Base-by-base conservation (phyloP, 805 yeast species). In the Saccharomycopsis fermentans region DNA sequence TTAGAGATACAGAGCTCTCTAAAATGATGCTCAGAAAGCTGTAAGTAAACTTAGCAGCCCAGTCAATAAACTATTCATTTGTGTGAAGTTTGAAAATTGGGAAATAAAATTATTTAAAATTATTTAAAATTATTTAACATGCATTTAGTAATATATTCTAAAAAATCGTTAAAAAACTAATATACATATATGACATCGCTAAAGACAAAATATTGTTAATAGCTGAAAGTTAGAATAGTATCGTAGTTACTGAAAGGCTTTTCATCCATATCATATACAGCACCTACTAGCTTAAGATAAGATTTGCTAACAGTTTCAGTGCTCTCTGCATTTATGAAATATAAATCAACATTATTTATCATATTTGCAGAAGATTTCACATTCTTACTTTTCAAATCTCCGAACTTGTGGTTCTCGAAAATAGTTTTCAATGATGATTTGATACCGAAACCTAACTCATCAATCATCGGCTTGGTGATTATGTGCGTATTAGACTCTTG, bases 1-100 rank as follows among this genome's bases (percentile, higher is more conserved):
- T 73, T 61, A 61, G 63, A 2, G 58, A 65, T 1, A 71, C 74
- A 1, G 65, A 67, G 27, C 60, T 73, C n/a, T 70, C 64, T 5
- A 52, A 43, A 21, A 19, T 59, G 24, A 60, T 62, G 50, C 50
- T 43, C 24, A 43, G 50, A 21, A 43, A 43, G 14, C 50, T 43
- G 50, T 43, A 24, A 43, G 17, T 21, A 14, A 32, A 2, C 12
- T 32, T 6, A 37, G n/a, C 9, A 37, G 17, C 43, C n/a, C 16
- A 27, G 8, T 27, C 8, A 27, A 27, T 8, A 27, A 27, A 27
- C 32, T 27, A 27, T 4, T 27, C 8, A 27, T 27, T 27, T 8
- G 32, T 27, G 32, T 5, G 4, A 4, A 27, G 8, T 27, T 27
- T 27, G 32, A 27, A 27, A 27, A 27, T 5, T 27, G 4, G 8